Base-by-base conservation (phyloP, 352 stramenopile genomes). In the Phytophthora ohioensis region DNA sequence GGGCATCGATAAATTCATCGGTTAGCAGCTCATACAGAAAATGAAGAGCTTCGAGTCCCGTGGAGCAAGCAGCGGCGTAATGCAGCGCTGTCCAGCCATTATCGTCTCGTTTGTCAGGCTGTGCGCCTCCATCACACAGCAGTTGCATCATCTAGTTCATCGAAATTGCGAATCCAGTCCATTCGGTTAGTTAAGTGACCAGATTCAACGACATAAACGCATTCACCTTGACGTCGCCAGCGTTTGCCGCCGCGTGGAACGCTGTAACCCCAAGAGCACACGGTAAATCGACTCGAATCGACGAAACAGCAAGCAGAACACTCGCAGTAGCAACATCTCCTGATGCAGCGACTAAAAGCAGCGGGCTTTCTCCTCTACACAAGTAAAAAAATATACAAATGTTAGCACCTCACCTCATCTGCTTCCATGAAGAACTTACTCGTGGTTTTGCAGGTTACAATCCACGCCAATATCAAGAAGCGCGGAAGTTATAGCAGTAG, bases 61-160 rank as follows among this genome's bases (percentile, higher is more conserved):
- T 69, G 8, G 57, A 35, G 31, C 82, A 91, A 9, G 76, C 84
- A 9, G 81, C 82, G 3, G 78, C 81, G 49, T 91, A 92, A 38
- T 93, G 85, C 2, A 93, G 62, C 2, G 77, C 75, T 27, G 79
- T 91, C 84, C 84, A 93, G 4, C 76, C 82, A 60, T 90, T 88
- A 9, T 84, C 73, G 27, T 92, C 85, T 7, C 76, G 63, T 7
- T 57, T 51, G 12, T 75, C 70, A 4, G 74, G 53, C 1, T 75
- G 48, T 3, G 71, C 71, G 0, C 85, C 84, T 31, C 76, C 57
- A n/a, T 79, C 71, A 17, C 73, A 83, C 8, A 93, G 51, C 35
- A 85, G n/a, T 32, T 88, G 76, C 9, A 93, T 67, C 34, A 78
- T 80, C 81, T 88, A 46, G 48, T 39, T 42, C 17, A 42, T 15